Percentiles rank a stretch among this genome's conserved stretches.
Evolutionary conservation across 306 rosid species (phyloP).

Genomic region (Medicago truncatula): MtrunA17r5.0-ANR NC_053042.1:32841001-32841500

Average conservation of each 20-base stretch:
- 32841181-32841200: slow-evolving; percentile 37
- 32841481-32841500: slow-evolving; percentile 15
- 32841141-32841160: slow-evolving; percentile 12
- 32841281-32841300: neutral
- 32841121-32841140: slow-evolving; percentile 18
- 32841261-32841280: slow-evolving; percentile 20
- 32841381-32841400: slow-evolving; percentile 71
- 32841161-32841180: slow-evolving; percentile 3
- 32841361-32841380: slow-evolving; percentile 64
- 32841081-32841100: slow-evolving; percentile 2
- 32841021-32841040: neutral
- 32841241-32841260: neutral
- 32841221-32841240: neutral
- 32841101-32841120: neutral
- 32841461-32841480: neutral
- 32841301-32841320: neutral
- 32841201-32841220: slow-evolving; percentile 53
- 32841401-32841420: slow-evolving; percentile 55
- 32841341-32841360: slow-evolving; percentile 49
- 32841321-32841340: slow-evolving; percentile 66
- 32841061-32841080: slow-evolving; percentile 25
- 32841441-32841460: slow-evolving; percentile 1
- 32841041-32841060: slow-evolving; percentile 22
- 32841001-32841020: too few species aligned
- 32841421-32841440: slow-evolving; percentile 1